phyloP scores from a whole-genome alignment of 2,329 filamentous ascomycete species.

The Aaosphaeria pasadenensis region DNA sequence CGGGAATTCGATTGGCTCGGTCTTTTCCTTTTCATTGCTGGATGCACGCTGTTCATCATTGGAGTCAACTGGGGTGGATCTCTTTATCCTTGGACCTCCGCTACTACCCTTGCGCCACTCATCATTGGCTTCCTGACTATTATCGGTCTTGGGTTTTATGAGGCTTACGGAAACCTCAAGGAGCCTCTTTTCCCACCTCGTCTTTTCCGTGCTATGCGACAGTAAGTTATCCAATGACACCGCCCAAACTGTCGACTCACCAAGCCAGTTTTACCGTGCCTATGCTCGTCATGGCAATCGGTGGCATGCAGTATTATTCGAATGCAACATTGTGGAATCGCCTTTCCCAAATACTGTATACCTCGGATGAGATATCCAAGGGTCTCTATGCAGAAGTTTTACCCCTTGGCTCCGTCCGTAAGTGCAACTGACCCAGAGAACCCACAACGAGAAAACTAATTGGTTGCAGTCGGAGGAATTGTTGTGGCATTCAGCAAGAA shows the following conservation, averaged over 20 bases:
- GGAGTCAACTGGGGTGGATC: conserved; percentile 27
- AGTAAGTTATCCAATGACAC: conserved; percentile 6
- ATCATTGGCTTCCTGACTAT: conserved; percentile 23
- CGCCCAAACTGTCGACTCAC: background rate
- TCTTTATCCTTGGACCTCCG: conserved; percentile 22
- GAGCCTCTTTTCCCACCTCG: conserved; percentile 28
- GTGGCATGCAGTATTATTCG: conserved; percentile 28
- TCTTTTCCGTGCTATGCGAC: conserved; percentile 22
- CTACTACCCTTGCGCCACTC: conserved; percentile 18
- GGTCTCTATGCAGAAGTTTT: conserved; percentile 24
- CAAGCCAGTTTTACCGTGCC: conserved; percentile 19
- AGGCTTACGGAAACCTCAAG: conserved; percentile 18
- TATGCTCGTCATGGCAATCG: conserved; percentile 29
- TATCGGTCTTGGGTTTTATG: conserved; percentile 24
- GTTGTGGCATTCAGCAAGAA: conserved; percentile 25
- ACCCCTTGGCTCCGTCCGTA: conserved; percentile 21
- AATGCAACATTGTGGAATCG: conserved; percentile 28
- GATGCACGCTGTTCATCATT: conserved; percentile 28
- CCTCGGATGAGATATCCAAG: conserved; percentile 25
- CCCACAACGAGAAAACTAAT: background rate
- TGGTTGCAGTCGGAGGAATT: conserved; percentile 19
- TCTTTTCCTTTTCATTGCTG: conserved; percentile 22
- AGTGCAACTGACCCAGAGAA: background rate
- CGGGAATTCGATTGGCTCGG: conserved; percentile 28
- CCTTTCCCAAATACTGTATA: conserved; percentile 25